Conservation (phyloP, 2,329 filamentous ascomycete genomes). For the Acephala macrosclerotiorum region DNA sequence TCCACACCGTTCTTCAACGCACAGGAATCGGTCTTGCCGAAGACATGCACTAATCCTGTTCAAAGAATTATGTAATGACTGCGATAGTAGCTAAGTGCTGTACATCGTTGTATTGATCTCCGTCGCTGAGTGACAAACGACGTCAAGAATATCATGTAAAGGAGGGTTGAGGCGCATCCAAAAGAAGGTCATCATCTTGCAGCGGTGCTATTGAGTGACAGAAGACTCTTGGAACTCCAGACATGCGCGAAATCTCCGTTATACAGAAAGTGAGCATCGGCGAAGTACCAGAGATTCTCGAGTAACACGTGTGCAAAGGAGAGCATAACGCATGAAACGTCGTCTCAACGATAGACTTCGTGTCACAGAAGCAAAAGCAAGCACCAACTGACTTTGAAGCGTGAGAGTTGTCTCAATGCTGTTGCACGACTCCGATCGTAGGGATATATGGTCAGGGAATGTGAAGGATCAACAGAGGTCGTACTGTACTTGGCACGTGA, state of each 20-base stretch:
- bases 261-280: not conserved
- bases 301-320: not conserved
- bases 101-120: not conserved
- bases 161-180: not conserved
- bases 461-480: too few species aligned
- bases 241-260: not conserved
- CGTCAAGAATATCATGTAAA: not conserved
- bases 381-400: too few species aligned
- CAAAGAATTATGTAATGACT: not conserved
- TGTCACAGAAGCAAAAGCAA: not conserved
- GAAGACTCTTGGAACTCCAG: not conserved
- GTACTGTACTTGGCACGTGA: too few species aligned
- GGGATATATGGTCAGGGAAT: too few species aligned
- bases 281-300: not conserved
- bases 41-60: too few species aligned
- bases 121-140: not conserved
- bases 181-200: not conserved
- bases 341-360: not conserved
- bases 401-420: too few species aligned
- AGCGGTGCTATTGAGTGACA: not conserved
- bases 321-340: not conserved
- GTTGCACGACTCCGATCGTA: too few species aligned
- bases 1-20: not conserved
- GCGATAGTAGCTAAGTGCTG: not conserved
- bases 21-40: not conserved